Evolutionary conservation across 352 stramenopile genomes (phyloP).

Genomic region (Pythium vanterpoolii): DNA sequence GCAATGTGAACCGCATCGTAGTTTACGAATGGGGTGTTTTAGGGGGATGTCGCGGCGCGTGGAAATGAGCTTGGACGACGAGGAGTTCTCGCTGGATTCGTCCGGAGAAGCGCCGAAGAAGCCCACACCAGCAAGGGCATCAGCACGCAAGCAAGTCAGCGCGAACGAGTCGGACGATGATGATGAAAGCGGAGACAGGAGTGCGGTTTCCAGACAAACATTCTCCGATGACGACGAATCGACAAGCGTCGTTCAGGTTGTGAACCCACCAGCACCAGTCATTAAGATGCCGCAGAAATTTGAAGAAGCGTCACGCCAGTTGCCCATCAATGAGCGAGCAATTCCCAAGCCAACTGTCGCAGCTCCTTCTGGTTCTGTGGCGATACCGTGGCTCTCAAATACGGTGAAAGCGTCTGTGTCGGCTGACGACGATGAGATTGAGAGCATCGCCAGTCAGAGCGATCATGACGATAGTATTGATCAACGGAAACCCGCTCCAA

Average conservation of each 20-base stretch:
- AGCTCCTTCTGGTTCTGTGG: not conserved
- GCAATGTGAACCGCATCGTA: not conserved
- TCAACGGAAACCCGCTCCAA: not conserved
- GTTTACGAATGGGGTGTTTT: not conserved
- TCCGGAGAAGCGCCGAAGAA: slow-evolving; percentile 21
- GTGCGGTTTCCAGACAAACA: not conserved
- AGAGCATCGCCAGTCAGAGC: slow-evolving; percentile 34
- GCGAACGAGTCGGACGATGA: slow-evolving; percentile 10
- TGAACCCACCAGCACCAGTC: not conserved
- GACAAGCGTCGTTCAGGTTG: not conserved
- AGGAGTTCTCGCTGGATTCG: slow-evolving; percentile 43
- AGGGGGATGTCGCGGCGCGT: slow-evolving; percentile 22
- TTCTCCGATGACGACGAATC: not conserved
- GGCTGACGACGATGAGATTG: slow-evolving; percentile 12
- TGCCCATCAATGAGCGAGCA: not conserved
- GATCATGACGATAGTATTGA: slow-evolving; percentile 24
- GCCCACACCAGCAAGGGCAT: not conserved
- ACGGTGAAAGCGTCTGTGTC: slow-evolving; percentile 1
- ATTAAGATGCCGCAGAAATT: not conserved
- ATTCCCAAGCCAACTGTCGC: too few relatives aligned
- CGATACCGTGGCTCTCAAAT: not conserved
- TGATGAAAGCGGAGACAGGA: not conserved
- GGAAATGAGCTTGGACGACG: slow-evolving; percentile 54
- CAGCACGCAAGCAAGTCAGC: slow-evolving; percentile 1
- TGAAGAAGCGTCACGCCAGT: not conserved